Evolutionary conservation across 371 early-diverging fungal genomes (phyloP).

Genomic region (Circinella umbellata): DNA sequence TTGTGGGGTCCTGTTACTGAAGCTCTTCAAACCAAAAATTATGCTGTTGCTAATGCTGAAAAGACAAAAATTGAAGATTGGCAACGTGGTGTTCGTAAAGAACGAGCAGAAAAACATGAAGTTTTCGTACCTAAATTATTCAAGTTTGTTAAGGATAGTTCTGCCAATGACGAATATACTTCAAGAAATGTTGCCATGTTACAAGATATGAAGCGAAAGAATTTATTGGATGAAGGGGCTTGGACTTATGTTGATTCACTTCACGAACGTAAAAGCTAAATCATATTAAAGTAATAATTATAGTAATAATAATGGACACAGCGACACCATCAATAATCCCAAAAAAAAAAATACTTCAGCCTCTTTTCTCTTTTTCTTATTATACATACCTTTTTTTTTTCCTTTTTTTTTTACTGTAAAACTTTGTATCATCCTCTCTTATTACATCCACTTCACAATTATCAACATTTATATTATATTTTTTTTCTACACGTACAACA

Average conservation of each 20-base stretch:
- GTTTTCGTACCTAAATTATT: conserved; percentile 57
- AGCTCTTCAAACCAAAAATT: conserved; percentile 69
- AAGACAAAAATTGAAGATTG: conserved; percentile 77
- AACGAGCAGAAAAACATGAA: conserved; percentile 56
- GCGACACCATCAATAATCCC: background rate
- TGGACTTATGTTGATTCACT: conserved; percentile 52
- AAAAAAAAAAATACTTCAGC: background rate
- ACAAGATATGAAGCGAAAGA: conserved; percentile 31
- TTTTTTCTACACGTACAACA: background rate
- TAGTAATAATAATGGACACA: background rate
- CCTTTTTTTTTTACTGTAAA: background rate
- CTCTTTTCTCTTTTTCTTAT: background rate
- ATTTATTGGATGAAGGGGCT: conserved; percentile 46
- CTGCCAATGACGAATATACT: conserved; percentile 22
- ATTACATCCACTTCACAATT: background rate
- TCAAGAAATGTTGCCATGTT: conserved; percentile 18
- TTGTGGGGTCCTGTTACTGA: conserved; percentile 74
- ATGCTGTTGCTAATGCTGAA: conserved; percentile 65
- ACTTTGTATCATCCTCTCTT: conserved; percentile 7
- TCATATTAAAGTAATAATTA: no score
- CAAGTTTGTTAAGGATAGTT: conserved; percentile 49
- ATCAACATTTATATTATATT: background rate
- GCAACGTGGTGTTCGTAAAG: conserved; percentile 70
- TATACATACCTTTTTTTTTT: background rate
- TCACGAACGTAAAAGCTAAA: conserved; percentile 22